These are phyloP conservation scores for Glycine latifolia DNA, from an alignment of 306 rosid species.

Conservation along the genomic window DNA sequence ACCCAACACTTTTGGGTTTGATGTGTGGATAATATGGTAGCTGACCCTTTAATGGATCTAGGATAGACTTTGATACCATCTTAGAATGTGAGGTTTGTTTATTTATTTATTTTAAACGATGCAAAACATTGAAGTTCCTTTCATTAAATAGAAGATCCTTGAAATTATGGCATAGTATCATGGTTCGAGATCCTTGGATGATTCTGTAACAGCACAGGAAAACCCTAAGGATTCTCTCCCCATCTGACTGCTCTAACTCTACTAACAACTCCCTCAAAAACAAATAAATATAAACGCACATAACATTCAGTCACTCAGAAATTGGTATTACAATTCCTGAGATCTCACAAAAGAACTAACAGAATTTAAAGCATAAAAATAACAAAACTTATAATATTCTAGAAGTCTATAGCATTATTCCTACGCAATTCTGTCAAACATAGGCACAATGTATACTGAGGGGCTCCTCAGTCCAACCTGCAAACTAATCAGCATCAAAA, in stretches of 20 bases:
- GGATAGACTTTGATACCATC: too few species aligned
- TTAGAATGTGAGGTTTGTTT: too few species aligned
- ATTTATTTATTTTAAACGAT: neutral
- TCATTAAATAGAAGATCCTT: neutral
- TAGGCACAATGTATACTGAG: constrained; percentile 63
- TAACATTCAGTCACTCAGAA: constrained; percentile 42
- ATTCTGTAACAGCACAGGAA: too few species aligned
- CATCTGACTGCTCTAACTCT: too few species aligned
- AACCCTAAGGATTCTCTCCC: too few species aligned
- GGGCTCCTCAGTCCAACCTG: constrained; percentile 73
- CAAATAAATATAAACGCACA: neutral
- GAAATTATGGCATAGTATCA: neutral
- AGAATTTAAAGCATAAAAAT: neutral
- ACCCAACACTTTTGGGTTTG: too few species aligned
- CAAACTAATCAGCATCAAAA: constrained; percentile 67
- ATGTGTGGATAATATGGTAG: too few species aligned
- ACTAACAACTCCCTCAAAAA: too few species aligned
- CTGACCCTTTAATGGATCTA: too few species aligned
- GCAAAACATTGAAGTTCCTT: neutral
- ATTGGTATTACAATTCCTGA: constrained; percentile 38
- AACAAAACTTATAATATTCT: constrained; percentile 14
- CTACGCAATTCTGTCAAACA: constrained; percentile 61
- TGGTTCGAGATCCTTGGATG: too few species aligned
- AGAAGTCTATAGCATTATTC: neutral
- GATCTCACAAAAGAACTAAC: neutral